A percentile compares a stretch with the other conserved stretches of the same genome.
These are phyloP conservation scores for Aspergillus caelatus DNA, from an alignment of 2,329 filamentous ascomycete genomes.

Conservation along the genomic window DNA sequence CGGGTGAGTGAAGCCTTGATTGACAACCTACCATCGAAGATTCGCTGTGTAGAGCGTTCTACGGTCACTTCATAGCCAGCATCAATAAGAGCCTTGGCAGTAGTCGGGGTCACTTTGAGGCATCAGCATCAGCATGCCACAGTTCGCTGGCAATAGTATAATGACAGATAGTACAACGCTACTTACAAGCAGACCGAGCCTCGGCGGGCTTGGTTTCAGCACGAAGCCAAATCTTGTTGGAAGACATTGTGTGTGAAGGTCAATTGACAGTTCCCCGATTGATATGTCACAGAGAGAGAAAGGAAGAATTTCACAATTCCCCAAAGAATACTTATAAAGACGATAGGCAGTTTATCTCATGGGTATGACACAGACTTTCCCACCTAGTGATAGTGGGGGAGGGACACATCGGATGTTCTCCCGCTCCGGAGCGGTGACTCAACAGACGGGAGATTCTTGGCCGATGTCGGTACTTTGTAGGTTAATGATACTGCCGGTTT, in stretches of 20 bases:
- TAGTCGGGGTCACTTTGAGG: conserved; percentile 51
- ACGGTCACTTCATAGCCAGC: conserved; percentile 71
- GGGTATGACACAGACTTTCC: conserved; percentile 31
- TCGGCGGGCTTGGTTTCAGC: conserved; percentile 63
- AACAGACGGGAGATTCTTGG: conserved; percentile 9
- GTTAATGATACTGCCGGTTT: background rate
- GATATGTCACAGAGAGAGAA: conserved; percentile 7
- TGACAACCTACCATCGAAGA: conserved; percentile 50
- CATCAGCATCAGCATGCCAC: conserved; percentile 10
- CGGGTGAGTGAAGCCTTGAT: background rate
- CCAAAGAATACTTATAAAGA: conserved; percentile 2
- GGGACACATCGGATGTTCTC: conserved; percentile 25
- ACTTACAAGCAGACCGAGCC: conserved; percentile 54
- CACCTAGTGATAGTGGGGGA: conserved; percentile 33
- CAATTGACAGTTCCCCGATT: conserved; percentile 15
- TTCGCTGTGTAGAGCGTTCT: conserved; percentile 68
- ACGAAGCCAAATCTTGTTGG: conserved; percentile 57
- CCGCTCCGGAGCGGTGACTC: conserved; percentile 34
- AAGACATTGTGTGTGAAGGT: conserved; percentile 21
- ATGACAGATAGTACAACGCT: background rate
- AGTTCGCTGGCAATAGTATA: background rate
- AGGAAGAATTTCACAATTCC: conserved; percentile 6
- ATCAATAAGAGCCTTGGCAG: conserved; percentile 64
- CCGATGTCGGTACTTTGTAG: conserved; percentile 23
- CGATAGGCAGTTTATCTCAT: conserved; percentile 13